Evolutionary conservation across 768 basidiomycete species (phyloP).

Genomic region (Termitomyces sp.): DNA sequence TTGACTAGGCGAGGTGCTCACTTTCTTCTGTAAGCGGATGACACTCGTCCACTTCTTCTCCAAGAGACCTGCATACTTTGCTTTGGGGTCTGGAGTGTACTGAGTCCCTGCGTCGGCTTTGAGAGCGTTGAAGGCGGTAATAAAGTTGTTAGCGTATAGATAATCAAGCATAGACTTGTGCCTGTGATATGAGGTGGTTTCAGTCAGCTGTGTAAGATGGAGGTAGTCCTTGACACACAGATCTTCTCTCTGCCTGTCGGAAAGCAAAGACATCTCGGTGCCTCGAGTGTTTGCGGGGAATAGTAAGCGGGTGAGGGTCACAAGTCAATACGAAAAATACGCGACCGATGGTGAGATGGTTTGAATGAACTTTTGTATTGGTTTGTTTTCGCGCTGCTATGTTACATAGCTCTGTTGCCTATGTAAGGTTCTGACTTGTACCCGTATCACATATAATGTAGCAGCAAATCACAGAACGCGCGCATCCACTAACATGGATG

Average conservation of each 20-base stretch:
- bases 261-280: conserved; percentile 26
- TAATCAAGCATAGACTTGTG: conserved; percentile 84
- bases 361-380: conserved; percentile 11
- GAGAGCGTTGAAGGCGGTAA: conserved; percentile 56
- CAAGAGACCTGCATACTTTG: conserved; percentile 80
- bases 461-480: too few species aligned
- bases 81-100: conserved; percentile 81
- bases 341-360: conserved; percentile 8
- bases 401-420: too few species aligned
- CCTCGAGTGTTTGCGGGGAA: background rate
- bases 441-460: too few species aligned
- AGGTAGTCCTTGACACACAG: conserved; percentile 20
- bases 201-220: background rate
- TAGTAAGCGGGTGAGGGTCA: background rate
- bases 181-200: conserved; percentile 31
- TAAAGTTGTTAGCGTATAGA: conserved; percentile 63
- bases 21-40: conserved; percentile 94
- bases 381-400: conserved; percentile 8
- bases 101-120: conserved; percentile 53
- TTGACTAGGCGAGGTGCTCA: conserved; percentile 22
- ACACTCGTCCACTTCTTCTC: conserved; percentile 99
- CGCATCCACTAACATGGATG: too few species aligned
- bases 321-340: conserved; percentile 4
- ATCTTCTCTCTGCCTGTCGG: conserved; percentile 30
- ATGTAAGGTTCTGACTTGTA: too few species aligned